These are phyloP conservation scores for Fistulinella prunicolor DNA, from an alignment of 768 basidiomycete genomes.

Conservation along the genomic window DNA sequence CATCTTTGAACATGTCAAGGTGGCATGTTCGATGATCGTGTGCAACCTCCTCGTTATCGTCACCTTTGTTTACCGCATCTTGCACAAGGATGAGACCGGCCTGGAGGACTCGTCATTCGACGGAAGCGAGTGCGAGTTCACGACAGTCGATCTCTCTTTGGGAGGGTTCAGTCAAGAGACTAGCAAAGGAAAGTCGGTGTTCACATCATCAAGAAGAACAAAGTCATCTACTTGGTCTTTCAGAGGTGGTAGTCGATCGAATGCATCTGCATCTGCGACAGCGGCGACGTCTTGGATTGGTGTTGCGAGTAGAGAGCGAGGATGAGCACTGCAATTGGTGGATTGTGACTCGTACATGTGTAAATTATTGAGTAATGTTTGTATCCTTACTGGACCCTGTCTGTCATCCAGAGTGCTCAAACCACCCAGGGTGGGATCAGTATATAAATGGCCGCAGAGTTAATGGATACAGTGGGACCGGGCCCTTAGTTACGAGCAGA, in stretches of 20 bases:
- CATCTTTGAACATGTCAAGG: slow-evolving; percentile 22
- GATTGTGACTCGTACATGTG: no score
- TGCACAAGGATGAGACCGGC: not conserved
- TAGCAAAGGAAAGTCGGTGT: not conserved
- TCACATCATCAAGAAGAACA: not conserved
- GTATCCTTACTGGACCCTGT: no score
- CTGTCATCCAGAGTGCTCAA: no score
- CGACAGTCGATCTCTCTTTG: not conserved
- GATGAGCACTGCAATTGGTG: not conserved
- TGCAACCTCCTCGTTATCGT: slow-evolving; percentile 15
- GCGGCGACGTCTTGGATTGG: not conserved
- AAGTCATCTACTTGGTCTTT: slow-evolving; percentile 11
- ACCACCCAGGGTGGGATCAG: no score
- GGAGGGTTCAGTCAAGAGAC: not conserved
- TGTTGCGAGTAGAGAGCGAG: not conserved
- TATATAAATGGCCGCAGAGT: no score
- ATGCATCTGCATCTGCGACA: not conserved
- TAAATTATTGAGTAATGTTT: no score
- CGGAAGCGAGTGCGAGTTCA: not conserved
- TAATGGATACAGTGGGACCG: no score
- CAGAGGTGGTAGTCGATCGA: not conserved
- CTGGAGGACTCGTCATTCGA: not conserved
- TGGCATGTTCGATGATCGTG: slow-evolving; percentile 3
- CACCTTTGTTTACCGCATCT: slow-evolving; percentile 7
- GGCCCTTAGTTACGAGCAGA: no score